phyloP scores from a whole-genome alignment of 2,329 filamentous ascomycete species.

The Nakataea oryzae region DNA sequence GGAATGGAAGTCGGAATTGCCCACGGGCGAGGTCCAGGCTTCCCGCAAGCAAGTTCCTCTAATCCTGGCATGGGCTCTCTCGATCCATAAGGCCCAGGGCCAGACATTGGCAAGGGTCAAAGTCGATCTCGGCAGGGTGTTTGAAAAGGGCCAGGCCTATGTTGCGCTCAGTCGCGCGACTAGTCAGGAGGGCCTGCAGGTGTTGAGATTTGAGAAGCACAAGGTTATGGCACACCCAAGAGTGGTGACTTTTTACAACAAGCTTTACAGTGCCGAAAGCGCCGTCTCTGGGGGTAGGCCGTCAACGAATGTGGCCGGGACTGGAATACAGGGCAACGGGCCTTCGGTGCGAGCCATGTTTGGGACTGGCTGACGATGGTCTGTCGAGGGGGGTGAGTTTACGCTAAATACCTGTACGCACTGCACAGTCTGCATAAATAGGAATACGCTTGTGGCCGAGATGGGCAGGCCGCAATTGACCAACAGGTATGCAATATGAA shows the following conservation, averaged over 20 bases:
- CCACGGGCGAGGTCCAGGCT: conserved; percentile 86
- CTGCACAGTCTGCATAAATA: background rate
- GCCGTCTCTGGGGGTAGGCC: conserved; percentile 14
- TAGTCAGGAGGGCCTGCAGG: conserved; percentile 75
- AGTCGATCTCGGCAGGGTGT: conserved; percentile 83
- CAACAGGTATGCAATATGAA: background rate
- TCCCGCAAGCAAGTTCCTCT: conserved; percentile 74
- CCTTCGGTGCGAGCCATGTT: background rate
- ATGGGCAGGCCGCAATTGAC: background rate
- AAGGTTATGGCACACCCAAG: conserved; percentile 93
- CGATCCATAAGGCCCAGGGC: conserved; percentile 95
- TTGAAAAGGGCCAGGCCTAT: conserved; percentile 96
- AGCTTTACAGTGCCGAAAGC: conserved; percentile 61
- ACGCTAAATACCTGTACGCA: no score
- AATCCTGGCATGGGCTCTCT: conserved; percentile 92
- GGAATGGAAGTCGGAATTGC: conserved; percentile 94
- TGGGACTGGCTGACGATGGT: background rate
- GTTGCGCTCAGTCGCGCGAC: conserved; percentile 92
- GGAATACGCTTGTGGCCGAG: background rate
- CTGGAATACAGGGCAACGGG: background rate
- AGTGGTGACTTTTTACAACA: conserved; percentile 77
- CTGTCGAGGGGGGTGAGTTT: no score
- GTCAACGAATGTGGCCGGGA: background rate
- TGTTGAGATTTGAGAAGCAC: conserved; percentile 74
- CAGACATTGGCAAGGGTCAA: conserved; percentile 91